Conservation (phyloP, 305 asterid genomes). For the Solanum hybrid region DNA sequence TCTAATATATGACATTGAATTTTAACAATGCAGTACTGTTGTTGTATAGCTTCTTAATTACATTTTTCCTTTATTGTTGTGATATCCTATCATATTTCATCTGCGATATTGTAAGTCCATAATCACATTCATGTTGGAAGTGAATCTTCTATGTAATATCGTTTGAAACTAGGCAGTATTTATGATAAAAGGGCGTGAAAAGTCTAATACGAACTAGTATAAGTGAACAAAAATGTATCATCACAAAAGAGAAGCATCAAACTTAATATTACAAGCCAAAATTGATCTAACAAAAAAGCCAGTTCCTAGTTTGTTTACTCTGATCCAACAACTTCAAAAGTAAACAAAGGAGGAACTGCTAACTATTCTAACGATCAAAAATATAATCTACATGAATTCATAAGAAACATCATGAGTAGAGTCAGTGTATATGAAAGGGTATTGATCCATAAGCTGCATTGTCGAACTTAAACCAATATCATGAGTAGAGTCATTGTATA, state of each 20-base stretch:
- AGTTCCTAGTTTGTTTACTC: not conserved
- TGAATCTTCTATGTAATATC: not conserved
- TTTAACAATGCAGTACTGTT: no score
- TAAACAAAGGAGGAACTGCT: not conserved
- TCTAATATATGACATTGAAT: no score
- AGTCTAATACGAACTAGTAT: not conserved
- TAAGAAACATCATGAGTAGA: not conserved
- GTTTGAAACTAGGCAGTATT: not conserved
- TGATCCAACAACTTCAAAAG: not conserved
- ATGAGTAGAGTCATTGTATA: no score
- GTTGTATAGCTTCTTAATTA: not conserved
- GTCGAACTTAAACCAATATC: not conserved
- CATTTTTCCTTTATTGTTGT: not conserved
- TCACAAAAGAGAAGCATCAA: not conserved
- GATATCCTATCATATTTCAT: not conserved
- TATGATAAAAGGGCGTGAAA: not conserved
- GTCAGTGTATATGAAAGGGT: no score
- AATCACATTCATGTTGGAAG: not conserved
- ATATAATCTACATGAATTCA: not conserved
- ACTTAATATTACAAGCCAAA: no score
- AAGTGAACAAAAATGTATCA: not conserved
- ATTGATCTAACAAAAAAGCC: not conserved
- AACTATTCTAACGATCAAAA: no score
- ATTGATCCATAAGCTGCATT: not conserved
- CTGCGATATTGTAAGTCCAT: not conserved